Evolutionary conservation across 2,329 filamentous ascomycete species (phyloP).

Genomic region (Exophiala sideris): DNA sequence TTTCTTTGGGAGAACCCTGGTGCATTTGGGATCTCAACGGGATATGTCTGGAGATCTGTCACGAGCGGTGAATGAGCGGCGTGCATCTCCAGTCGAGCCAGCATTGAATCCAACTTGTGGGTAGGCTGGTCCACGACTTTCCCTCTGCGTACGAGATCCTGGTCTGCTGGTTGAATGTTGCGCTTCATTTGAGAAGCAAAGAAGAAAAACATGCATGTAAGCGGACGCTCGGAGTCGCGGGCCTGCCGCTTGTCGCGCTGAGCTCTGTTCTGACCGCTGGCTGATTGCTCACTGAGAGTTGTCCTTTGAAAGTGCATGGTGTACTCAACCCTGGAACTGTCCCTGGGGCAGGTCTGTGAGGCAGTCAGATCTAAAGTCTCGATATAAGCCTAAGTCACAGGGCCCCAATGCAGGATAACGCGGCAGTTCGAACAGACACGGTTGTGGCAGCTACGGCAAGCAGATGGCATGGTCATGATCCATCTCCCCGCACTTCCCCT

Average conservation of each 20-base stretch:
- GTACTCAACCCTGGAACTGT: not conserved
- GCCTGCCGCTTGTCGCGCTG: not conserved
- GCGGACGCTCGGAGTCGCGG: slow-evolving; percentile 15
- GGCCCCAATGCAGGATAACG: too few relatives aligned
- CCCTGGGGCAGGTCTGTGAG: too few relatives aligned
- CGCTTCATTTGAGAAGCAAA: slow-evolving; percentile 31
- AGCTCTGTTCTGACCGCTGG: not conserved
- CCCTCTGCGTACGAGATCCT: slow-evolving; percentile 15
- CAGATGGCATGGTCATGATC: not conserved
- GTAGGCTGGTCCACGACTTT: slow-evolving; percentile 10
- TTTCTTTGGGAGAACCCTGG: slow-evolving; percentile 7
- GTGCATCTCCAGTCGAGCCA: slow-evolving; percentile 28
- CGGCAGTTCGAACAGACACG: too few relatives aligned
- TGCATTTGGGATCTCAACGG: slow-evolving; percentile 28
- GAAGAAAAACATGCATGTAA: slow-evolving; percentile 32
- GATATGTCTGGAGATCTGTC: slow-evolving; percentile 30
- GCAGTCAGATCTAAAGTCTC: too few relatives aligned
- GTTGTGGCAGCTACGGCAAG: too few relatives aligned
- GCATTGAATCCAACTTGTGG: slow-evolving; percentile 29
- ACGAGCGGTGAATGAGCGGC: slow-evolving; percentile 29
- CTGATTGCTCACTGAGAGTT: slow-evolving; percentile 3
- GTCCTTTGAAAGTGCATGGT: slow-evolving; percentile 14
- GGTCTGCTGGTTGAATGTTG: slow-evolving; percentile 25
- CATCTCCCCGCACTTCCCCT: not conserved
- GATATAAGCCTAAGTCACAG: too few relatives aligned